phyloP scores from a whole-genome alignment of 306 rosid species.

The Corylus heterophylla region DNA sequence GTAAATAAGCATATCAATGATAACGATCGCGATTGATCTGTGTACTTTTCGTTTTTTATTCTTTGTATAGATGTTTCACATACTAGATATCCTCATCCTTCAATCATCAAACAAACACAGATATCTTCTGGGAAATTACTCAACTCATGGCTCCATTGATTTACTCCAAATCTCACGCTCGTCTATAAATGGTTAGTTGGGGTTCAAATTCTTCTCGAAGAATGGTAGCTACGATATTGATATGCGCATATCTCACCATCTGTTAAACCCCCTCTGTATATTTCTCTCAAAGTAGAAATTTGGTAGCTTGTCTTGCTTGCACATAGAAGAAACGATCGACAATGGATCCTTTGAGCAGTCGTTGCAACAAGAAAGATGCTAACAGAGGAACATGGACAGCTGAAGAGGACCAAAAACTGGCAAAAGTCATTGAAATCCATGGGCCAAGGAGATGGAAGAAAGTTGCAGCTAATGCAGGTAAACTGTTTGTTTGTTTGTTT shows the following conservation, averaged over 20 bases:
- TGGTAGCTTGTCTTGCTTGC: not conserved
- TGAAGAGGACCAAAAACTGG: slow-evolving; percentile 41
- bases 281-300: not conserved
- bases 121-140: not conserved
- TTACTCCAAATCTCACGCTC: not conserved
- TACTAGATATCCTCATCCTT: not conserved
- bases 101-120: slow-evolving; percentile 14
- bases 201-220: not conserved
- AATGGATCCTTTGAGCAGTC: slow-evolving; percentile 14
- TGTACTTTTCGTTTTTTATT: not conserved
- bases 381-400: slow-evolving; percentile 44
- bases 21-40: not conserved
- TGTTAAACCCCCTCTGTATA: not conserved
- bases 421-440: slow-evolving; percentile 35
- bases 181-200: slow-evolving; percentile 13
- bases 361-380: slow-evolving; percentile 22
- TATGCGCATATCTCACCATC: not conserved
- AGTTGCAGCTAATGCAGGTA: slow-evolving; percentile 59
- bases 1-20: not conserved
- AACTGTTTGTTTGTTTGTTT: not conserved
- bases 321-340: not conserved
- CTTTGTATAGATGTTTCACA: not conserved
- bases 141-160: not conserved
- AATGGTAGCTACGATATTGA: slow-evolving; percentile 10
- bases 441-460: slow-evolving; percentile 45